A percentile compares a stretch with the other conserved stretches of the same genome.
Conservation (phyloP, 441 rosid species). For the Theobroma grandiflorum region DNA sequence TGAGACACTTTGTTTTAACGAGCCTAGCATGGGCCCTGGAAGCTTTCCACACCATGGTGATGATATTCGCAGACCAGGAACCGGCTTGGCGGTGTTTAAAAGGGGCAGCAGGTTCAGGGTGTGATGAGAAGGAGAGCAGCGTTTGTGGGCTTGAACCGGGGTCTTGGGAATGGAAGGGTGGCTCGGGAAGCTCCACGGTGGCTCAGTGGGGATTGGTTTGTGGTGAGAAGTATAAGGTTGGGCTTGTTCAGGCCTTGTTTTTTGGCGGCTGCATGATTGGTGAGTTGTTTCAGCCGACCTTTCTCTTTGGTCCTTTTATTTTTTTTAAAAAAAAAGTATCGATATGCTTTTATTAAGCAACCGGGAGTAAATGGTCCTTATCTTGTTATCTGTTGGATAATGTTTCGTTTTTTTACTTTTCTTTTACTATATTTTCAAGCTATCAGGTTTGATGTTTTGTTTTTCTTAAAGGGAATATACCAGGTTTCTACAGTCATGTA, state of each 20-base stretch:
- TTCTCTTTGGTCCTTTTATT: background rate
- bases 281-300: slow-evolving; percentile 32
- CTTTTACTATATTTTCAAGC: background rate
- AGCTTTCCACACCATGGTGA: slow-evolving; percentile 92
- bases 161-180: slow-evolving; percentile 80
- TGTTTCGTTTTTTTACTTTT: background rate
- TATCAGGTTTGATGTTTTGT: no score
- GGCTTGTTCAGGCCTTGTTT: slow-evolving; percentile 83
- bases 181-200: slow-evolving; percentile 77
- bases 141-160: slow-evolving; percentile 61
- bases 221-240: slow-evolving; percentile 76
- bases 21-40: slow-evolving; percentile 91
- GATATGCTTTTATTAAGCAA: no score
- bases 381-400: background rate
- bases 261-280: slow-evolving; percentile 95
- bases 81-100: slow-evolving; percentile 57
- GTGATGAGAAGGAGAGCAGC: slow-evolving; percentile 44
- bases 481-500: no score
- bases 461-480: no score
- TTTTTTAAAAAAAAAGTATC: no score
- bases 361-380: background rate
- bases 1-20: slow-evolving; percentile 78
- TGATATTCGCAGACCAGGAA: slow-evolving; percentile 89
- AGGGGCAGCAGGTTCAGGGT: slow-evolving; percentile 37
- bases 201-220: slow-evolving; percentile 84